These are phyloP conservation scores for Diaporthe sp. DNA, from an alignment of 2,329 filamentous ascomycete genomes.

Conservation along the genomic window DNA sequence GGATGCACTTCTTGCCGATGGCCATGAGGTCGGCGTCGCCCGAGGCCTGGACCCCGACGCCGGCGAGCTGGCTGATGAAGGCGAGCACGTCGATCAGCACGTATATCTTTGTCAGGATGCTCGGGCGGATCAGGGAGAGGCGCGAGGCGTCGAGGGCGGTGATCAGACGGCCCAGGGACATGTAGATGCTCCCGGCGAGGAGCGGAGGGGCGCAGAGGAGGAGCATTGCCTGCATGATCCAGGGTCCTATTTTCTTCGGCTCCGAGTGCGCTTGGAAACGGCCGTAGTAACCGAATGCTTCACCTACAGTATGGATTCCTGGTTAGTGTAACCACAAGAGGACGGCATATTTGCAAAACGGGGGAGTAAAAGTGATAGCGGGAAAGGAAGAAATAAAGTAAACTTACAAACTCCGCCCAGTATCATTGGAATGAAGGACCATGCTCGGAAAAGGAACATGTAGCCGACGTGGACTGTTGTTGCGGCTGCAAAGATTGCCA, in stretches of 20 bases:
- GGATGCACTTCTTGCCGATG: constrained; percentile 34
- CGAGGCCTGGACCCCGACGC: constrained; percentile 43
- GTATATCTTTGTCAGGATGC: constrained; percentile 60
- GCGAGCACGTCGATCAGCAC: constrained; percentile 60
- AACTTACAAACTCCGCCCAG: constrained; percentile 2
- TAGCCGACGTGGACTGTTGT: not conserved
- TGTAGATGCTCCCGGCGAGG: constrained; percentile 58
- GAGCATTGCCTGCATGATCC: constrained; percentile 54
- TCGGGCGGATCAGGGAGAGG: constrained; percentile 53
- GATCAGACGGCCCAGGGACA: constrained; percentile 54
- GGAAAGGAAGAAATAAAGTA: too few relatives aligned
- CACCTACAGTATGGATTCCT: constrained; percentile 46
- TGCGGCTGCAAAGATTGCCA: constrained; percentile 40
- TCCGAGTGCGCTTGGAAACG: constrained; percentile 44
- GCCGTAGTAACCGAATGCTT: constrained; percentile 52
- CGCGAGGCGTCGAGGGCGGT: constrained; percentile 51
- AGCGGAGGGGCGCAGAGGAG: constrained; percentile 56
- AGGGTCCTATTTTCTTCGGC: constrained; percentile 45
- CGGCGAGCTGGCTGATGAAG: constrained; percentile 57
- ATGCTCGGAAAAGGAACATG: constrained; percentile 8
- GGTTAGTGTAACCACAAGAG: too few relatives aligned
- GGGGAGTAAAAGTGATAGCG: too few relatives aligned
- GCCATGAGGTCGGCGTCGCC: constrained; percentile 32
- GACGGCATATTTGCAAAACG: too few relatives aligned
- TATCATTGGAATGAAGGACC: constrained; percentile 18